Conservation (phyloP, 1,139 yeast genomes). For the Pichia sp. region DNA sequence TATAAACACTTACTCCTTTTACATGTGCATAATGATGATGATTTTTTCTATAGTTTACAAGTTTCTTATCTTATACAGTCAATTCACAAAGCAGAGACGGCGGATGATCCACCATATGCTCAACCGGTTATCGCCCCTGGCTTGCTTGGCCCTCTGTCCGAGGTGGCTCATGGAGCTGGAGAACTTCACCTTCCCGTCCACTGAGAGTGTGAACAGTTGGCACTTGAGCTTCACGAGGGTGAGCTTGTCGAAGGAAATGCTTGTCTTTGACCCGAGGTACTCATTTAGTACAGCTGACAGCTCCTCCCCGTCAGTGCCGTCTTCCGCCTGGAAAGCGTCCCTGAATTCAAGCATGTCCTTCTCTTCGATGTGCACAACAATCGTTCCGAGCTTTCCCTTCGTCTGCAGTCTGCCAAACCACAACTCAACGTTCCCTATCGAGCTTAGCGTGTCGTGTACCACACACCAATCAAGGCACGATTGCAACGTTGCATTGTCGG, state of each 20-base stretch:
- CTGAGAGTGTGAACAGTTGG: conserved; percentile 24
- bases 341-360: conserved; percentile 22
- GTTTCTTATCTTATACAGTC: neutral
- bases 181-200: conserved; percentile 30
- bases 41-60: neutral
- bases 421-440: conserved; percentile 13
- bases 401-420: conserved; percentile 25
- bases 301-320: neutral
- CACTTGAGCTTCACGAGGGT: conserved; percentile 27
- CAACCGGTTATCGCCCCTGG: conserved; percentile 22
- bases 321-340: neutral
- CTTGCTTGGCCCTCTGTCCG: conserved; percentile 18
- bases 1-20: neutral
- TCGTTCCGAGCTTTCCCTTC: conserved; percentile 21
- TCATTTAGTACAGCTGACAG: conserved; percentile 22
- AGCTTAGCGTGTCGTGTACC: conserved; percentile 7
- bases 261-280: conserved; percentile 23
- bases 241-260: conserved; percentile 27
- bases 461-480: conserved; percentile 15
- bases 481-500: conserved; percentile 21
- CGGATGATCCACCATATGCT: conserved; percentile 27
- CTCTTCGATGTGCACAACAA: conserved; percentile 23
- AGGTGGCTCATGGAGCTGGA: conserved; percentile 22
- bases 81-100: neutral
- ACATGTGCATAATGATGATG: neutral